Conservation (phyloP, 169 alveolate genomes). For the Plasmodium vinckei region DNA sequence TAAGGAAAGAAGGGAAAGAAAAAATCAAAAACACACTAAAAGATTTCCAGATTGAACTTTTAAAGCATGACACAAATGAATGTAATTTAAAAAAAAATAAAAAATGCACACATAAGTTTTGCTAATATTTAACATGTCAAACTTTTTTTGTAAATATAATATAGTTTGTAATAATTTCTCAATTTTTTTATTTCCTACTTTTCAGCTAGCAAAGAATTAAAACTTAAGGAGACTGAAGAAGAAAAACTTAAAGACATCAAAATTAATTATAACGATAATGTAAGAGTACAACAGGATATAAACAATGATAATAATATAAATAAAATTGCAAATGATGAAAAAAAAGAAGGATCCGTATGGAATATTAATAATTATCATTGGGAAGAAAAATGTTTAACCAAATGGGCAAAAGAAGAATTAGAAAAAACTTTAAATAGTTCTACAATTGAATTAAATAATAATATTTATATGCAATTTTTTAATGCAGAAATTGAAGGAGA, state of each 20-base stretch:
- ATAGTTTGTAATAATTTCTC: neutral
- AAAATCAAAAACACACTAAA: slow-evolving; percentile 31
- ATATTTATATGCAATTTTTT: slow-evolving; percentile 46
- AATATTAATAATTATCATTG: slow-evolving; percentile 84
- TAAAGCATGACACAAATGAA: slow-evolving; percentile 50
- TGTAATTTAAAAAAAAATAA: slow-evolving; percentile 11
- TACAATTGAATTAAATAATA: slow-evolving; percentile 44
- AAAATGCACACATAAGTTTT: neutral
- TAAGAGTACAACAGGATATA: neutral
- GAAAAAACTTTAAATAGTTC: slow-evolving; percentile 51
- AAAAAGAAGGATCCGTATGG: slow-evolving; percentile 80
- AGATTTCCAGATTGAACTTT: slow-evolving; percentile 33
- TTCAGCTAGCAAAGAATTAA: slow-evolving; percentile 26
- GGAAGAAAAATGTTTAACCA: slow-evolving; percentile 81
- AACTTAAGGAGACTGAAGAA: slow-evolving; percentile 21
- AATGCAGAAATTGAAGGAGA: slow-evolving; percentile 78
- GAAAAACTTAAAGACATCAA: slow-evolving; percentile 20
- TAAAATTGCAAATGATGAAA: slow-evolving; percentile 1
- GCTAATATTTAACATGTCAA: neutral
- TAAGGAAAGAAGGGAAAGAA: slow-evolving; percentile 53
- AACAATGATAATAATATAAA: neutral
- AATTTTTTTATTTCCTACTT: neutral
- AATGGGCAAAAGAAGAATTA: slow-evolving; percentile 79
- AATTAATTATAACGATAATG: neutral
- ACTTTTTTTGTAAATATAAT: neutral